Evolutionary conservation across 768 basidiomycete genomes (phyloP).

Genomic region (Tulasnella sp.): DNA sequence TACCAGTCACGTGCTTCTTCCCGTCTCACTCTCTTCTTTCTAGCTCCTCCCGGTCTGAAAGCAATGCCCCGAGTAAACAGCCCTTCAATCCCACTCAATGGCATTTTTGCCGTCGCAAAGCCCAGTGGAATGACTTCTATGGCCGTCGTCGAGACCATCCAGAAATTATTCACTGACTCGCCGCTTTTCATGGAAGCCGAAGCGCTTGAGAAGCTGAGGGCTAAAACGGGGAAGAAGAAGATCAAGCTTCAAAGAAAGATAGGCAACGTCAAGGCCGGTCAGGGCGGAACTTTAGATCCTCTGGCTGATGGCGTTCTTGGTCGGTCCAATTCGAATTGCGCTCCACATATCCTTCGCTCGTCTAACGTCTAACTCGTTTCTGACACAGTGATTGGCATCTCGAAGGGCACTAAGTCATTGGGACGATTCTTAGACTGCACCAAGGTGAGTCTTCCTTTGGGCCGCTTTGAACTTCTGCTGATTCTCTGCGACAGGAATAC

Average conservation of each 20-base stretch:
- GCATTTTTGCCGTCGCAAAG: constrained; percentile 78
- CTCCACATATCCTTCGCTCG: not conserved
- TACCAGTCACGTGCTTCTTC: not conserved
- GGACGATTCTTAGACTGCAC: constrained; percentile 74
- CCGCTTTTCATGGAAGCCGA: constrained; percentile 48
- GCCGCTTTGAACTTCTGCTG: constrained; percentile 12
- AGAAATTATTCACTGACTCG: constrained; percentile 65
- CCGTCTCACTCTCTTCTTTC: not conserved
- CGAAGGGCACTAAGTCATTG: constrained; percentile 81
- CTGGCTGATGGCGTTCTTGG: constrained; percentile 92
- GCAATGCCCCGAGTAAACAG: constrained; percentile 58
- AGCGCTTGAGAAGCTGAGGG: not conserved
- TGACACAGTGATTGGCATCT: constrained; percentile 68
- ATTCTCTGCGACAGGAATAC: constrained; percentile 56
- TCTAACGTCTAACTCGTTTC: not conserved
- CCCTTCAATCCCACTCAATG: constrained; percentile 54
- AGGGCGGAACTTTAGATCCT: constrained; percentile 93
- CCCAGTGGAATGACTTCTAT: constrained; percentile 91
- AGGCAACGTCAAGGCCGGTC: constrained; percentile 67
- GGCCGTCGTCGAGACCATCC: constrained; percentile 76
- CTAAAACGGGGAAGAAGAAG: constrained; percentile 32
- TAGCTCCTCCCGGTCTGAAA: not conserved
- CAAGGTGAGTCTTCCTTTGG: constrained; percentile 46
- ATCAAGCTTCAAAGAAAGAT: constrained; percentile 20
- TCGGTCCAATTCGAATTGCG: constrained; percentile 25